Evolutionary conservation across 2,329 filamentous ascomycete species (phyloP).

Genomic region (Fonsecaea pedrosoi): DNA sequence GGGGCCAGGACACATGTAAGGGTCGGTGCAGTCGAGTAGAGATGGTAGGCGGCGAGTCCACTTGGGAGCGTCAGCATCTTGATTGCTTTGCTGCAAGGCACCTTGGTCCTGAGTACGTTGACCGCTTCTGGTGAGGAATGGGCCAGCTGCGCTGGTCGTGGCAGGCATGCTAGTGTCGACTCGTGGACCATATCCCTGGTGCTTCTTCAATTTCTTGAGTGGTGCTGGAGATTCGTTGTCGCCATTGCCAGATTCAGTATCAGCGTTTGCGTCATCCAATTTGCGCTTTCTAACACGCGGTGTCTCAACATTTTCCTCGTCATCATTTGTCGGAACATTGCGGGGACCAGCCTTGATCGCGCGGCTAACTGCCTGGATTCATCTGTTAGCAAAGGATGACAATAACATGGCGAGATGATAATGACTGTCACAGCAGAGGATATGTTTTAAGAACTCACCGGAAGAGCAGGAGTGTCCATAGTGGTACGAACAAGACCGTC

Average conservation of each 20-base stretch:
- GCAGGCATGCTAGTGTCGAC: background rate
- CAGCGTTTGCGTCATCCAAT: background rate
- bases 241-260: background rate
- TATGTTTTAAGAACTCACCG: background rate
- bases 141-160: background rate
- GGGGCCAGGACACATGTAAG: conserved; percentile 7
- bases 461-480: background rate
- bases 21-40: conserved; percentile 19
- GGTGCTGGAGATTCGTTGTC: background rate
- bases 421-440: background rate
- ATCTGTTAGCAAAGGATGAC: background rate
- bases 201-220: background rate
- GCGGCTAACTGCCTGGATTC: background rate
- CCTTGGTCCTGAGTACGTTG: background rate
- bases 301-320: background rate
- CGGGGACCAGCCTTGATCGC: background rate
- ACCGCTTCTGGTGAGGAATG: background rate
- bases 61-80: conserved; percentile 8
- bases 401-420: background rate
- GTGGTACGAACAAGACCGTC: background rate
- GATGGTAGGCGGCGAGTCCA: conserved; percentile 7
- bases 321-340: background rate
- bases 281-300: background rate
- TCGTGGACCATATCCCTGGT: background rate
- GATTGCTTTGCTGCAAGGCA: background rate